A percentile compares a stretch with the other conserved stretches of the same genome.
Conservation (phyloP, 352 stramenopile species). For the Phytophthora tentaculata region DNA sequence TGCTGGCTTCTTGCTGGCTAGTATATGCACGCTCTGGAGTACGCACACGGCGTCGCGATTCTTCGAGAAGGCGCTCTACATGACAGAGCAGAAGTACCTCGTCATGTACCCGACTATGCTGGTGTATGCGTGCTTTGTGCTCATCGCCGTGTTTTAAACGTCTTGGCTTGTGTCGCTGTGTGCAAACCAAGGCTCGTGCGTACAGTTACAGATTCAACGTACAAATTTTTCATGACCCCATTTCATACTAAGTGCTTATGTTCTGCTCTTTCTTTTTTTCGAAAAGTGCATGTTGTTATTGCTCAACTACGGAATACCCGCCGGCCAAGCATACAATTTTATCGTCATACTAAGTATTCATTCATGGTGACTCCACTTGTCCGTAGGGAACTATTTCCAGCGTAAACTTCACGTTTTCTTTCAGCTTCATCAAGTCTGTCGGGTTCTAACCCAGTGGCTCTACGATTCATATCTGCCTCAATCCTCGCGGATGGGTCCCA, state of each 20-base stretch:
- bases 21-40: constrained; percentile 94
- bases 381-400: too few species aligned
- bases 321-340: too few species aligned
- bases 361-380: too few species aligned
- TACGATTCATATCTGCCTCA: too few species aligned
- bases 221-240: neutral
- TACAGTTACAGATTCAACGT: neutral
- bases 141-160: constrained; percentile 98
- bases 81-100: constrained; percentile 97
- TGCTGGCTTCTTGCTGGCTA: constrained; percentile 86
- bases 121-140: constrained; percentile 98
- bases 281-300: neutral
- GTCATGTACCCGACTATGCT: constrained; percentile 97
- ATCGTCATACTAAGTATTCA: too few species aligned
- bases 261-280: neutral
- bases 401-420: too few species aligned
- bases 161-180: neutral
- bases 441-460: too few species aligned
- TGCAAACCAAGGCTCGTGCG: too few species aligned
- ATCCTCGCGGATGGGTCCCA: too few species aligned
- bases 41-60: constrained; percentile 95
- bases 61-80: constrained; percentile 95
- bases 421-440: too few species aligned
- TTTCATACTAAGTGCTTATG: neutral
- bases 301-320: too few species aligned